phyloP scores from a whole-genome alignment of 2,329 filamentous ascomycete species.

The Huntiella abstrusa region DNA sequence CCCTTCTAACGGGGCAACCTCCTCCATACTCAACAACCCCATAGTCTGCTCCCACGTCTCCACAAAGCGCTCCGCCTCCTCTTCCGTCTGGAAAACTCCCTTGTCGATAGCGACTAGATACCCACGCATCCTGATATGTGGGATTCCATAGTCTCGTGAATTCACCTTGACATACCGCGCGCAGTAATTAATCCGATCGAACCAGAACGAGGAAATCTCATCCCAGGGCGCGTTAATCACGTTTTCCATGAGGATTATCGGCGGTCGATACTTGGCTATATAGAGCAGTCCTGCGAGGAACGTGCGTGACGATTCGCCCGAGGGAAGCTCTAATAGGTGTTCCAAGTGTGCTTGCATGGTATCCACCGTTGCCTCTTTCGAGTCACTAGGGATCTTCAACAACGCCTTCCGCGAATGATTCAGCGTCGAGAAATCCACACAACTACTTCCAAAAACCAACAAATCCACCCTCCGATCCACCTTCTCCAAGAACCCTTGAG shows the following conservation, averaged over 20 bases:
- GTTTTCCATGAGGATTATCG: slow-evolving; percentile 55
- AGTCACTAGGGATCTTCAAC: background rate
- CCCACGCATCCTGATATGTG: slow-evolving; percentile 45
- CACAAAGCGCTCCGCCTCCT: slow-evolving; percentile 15
- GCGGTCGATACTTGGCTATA: slow-evolving; percentile 33
- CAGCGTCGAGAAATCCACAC: slow-evolving; percentile 52
- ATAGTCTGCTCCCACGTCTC: slow-evolving; percentile 26
- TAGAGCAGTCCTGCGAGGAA: slow-evolving; percentile 44
- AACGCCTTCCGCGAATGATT: slow-evolving; percentile 32
- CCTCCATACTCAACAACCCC: slow-evolving; percentile 24
- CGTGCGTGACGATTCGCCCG: slow-evolving; percentile 48
- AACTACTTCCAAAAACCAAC: slow-evolving; percentile 54
- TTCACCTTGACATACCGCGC: slow-evolving; percentile 34
- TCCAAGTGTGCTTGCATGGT: slow-evolving; percentile 24
- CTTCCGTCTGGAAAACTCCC: slow-evolving; percentile 17
- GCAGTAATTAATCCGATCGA: slow-evolving; percentile 34
- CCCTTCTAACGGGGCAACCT: slow-evolving; percentile 41
- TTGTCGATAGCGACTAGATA: slow-evolving; percentile 39
- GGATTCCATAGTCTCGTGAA: slow-evolving; percentile 54
- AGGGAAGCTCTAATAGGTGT: slow-evolving; percentile 35
- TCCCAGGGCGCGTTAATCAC: slow-evolving; percentile 43
- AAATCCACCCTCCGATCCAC: slow-evolving; percentile 44
- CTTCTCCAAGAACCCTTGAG: slow-evolving; percentile 38
- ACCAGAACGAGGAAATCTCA: slow-evolving; percentile 23
- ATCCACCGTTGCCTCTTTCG: slow-evolving; percentile 25